Evolutionary conservation across 2,329 filamentous ascomycete genomes (phyloP), one percentile per base, ranked within the genome.

Genomic region (Aspergillus sp.): DNA sequence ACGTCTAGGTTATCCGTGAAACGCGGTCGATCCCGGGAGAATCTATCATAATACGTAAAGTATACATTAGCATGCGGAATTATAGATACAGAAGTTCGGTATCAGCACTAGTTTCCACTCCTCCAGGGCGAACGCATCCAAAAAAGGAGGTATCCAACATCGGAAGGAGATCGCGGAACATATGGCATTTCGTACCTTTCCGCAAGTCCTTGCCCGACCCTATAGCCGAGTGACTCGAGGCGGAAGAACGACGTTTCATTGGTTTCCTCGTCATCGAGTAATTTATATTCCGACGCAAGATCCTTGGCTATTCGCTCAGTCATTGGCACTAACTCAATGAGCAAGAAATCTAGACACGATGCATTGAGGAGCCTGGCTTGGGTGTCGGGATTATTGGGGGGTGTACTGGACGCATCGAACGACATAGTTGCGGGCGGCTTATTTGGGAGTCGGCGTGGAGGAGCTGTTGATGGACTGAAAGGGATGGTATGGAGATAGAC

Each of bases 301-400:
- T 95, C 88, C 69, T 87, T 85, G 20, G 91, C 88, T 61, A 98
- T 83, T 63, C 95, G 87, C 75, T 96, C 91, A 5, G 93, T 90
- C 81, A 98, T 89, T 39, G 95, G 95, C 15, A 99, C 95, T 55
- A 99, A 85, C 79, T 99, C 95, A 72, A 98, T 98, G 66, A 99
- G 85, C 56, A 99, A 85, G 66, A 99, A 89, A 76, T 99, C 95
- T 68, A 99, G 86, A 73, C 90, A 92, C 48, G 93, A 95, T 56
- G 89, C 86, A 78, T 85, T 89, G 67, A 97, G 82, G 77, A 93
- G 90, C 59, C 86, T 85, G 57, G 89, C 89, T 58, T 82, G 82
- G 38, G 90, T 89, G 76, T 96, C 91, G 63, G 83, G 83, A 58
- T 86, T 80, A 74, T 88, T 89, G 79, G 85, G 88, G 13, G 86